Conservation (phyloP, 441 rosid species). For the Rhodomyrtus psidioides region DNA sequence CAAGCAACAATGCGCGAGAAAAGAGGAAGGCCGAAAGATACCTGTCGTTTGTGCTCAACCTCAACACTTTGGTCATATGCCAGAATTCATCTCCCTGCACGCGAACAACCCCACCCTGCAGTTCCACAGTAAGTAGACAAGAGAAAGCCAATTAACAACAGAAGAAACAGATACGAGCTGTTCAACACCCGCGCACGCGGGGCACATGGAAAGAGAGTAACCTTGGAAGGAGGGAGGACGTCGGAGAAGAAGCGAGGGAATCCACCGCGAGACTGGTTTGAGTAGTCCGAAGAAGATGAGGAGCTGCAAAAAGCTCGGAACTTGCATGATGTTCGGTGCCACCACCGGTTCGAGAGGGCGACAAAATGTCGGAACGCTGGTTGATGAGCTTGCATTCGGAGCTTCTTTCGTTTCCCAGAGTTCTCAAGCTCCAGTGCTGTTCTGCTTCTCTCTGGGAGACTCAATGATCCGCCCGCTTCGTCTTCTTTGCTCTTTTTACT, state of each 20-base stretch:
- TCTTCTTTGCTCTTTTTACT: not conserved
- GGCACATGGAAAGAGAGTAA: not conserved
- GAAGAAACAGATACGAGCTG: not conserved
- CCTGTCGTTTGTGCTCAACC: slow-evolving; percentile 51
- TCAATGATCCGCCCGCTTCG: not conserved
- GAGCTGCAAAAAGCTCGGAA: slow-evolving; percentile 27
- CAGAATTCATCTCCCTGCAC: slow-evolving; percentile 77
- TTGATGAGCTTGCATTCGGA: slow-evolving; percentile 29
- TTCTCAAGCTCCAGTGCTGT: not conserved
- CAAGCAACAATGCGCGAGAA: not conserved
- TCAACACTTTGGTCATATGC: slow-evolving; percentile 72
- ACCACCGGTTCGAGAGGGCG: slow-evolving; percentile 16
- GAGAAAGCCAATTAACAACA: not conserved
- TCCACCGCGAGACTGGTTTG: slow-evolving; percentile 61
- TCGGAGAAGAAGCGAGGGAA: slow-evolving; percentile 73
- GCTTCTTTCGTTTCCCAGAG: not conserved
- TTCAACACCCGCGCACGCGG: not conserved
- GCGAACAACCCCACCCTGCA: slow-evolving; percentile 62
- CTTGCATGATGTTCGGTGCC: slow-evolving; percentile 15
- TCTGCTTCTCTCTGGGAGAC: not conserved
- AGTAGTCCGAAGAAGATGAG: slow-evolving; percentile 25
- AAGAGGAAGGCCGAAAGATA: not conserved
- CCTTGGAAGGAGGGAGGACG: slow-evolving; percentile 51
- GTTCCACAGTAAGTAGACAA: not conserved
- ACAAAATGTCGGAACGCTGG: slow-evolving; percentile 24